Evolutionary conservation across 1,139 yeast genomes (phyloP).

Genomic region (Yamadazyma trypodendri): DNA sequence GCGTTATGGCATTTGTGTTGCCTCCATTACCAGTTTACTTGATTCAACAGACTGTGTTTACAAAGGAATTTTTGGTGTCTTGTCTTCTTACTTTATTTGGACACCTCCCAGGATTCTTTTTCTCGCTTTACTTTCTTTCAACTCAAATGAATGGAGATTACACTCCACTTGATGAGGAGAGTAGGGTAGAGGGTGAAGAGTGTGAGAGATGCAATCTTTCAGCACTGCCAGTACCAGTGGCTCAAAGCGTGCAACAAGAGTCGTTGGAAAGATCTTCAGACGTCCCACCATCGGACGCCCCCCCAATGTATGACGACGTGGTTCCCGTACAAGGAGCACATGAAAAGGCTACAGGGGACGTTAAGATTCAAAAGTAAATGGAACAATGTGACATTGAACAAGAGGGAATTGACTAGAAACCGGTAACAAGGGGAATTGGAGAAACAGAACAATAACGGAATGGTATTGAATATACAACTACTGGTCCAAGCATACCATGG

Average conservation of each 20-base stretch:
- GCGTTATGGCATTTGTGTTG: slow-evolving; percentile 31
- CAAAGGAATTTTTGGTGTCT: slow-evolving; percentile 36
- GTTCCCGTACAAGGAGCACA: slow-evolving; percentile 9
- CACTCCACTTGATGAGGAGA: slow-evolving; percentile 22
- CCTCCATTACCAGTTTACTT: slow-evolving; percentile 44
- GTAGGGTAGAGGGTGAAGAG: neutral
- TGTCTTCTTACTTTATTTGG: slow-evolving; percentile 37
- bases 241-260: slow-evolving; percentile 2
- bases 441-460: no score
- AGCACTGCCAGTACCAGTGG: slow-evolving; percentile 4
- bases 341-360: slow-evolving; percentile 28
- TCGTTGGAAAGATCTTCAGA: slow-evolving; percentile 14
- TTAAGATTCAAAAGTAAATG: slow-evolving; percentile 34
- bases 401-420: no score
- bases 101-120: slow-evolving; percentile 39
- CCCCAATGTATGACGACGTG: slow-evolving; percentile 16
- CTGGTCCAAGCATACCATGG: slow-evolving; percentile 60
- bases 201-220: no score
- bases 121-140: slow-evolving; percentile 31
- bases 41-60: slow-evolving; percentile 27
- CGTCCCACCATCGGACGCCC: slow-evolving; percentile 16
- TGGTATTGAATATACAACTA: slow-evolving; percentile 1
- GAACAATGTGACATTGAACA: no score
- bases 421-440: no score
- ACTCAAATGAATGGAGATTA: slow-evolving; percentile 23